Base-by-base conservation (phyloP, 2,329 filamentous ascomycete genomes). In the Pestalotiopsis sp. region DNA sequence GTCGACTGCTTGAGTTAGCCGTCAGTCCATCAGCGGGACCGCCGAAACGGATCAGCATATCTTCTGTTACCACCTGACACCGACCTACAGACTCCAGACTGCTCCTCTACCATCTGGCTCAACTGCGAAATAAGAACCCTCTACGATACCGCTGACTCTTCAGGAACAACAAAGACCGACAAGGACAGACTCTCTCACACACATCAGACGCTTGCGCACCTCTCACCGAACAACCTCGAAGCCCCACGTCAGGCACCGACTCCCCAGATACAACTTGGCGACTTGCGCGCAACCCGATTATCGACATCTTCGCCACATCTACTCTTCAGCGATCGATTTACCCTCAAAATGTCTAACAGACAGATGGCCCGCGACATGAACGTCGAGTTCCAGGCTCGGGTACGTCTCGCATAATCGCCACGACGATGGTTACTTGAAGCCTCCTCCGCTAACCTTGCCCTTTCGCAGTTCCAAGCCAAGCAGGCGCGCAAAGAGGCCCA, bases 331-430 rank as follows among this genome's bases (percentile, higher is more conserved):
- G 56, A 61, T 9, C 58, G 11, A 31, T 64, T 41, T 68, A 69
- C 61, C 59, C 78, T 11, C 45, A 82, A 69, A 68, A 90, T 90
- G 87, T 86, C 86, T 70, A 88, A 88, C 79, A 84, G 87, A 77
- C 87, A 89, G 77, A 81, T 84, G 69, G 84, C 86, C 72, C 84
- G 87, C 79, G 87, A 89, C 79, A 89, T 87, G 85, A 86, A 90
- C 76, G 84, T 87, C 79, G 87, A 90, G 79, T 89, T 90, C 78
- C 87, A 90, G 77, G 87, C 87, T 70, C 86, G 87, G 78, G 84
- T 86, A 79, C 69, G 78, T 73, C 23, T 25, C 58, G 13, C 61
- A 58, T 23, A 23, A 23, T 20, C 25, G 17, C 20, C 20, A 39
- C 31, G 2, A 27, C 63, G 49, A 62, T 66, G 11, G 23, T 36